Conservation (phyloP, 768 basidiomycete species). For the Podaxis pistillaris region DNA sequence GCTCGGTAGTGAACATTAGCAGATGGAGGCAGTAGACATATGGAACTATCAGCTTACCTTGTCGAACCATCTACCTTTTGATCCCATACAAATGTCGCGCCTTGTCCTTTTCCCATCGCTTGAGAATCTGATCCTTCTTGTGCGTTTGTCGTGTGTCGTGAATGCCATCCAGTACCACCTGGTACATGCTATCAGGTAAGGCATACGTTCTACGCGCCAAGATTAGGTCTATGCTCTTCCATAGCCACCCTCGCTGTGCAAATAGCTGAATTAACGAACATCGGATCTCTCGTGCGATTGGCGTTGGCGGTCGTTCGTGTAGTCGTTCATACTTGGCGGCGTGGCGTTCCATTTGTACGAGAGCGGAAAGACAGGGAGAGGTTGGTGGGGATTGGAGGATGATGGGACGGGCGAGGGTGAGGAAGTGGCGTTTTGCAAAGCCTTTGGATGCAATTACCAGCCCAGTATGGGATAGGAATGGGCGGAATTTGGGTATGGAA, state of each 20-base stretch:
- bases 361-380: not conserved
- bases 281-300: not conserved
- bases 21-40: not conserved
- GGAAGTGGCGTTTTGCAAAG: not conserved
- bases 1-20: conserved; percentile 37
- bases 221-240: not conserved
- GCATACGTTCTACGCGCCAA: not conserved
- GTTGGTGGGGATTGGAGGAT: not conserved
- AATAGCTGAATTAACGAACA: conserved; percentile 4
- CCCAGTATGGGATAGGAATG: not conserved
- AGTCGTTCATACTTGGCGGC: not conserved
- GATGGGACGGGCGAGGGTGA: conserved; percentile 3
- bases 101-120: conserved; percentile 6
- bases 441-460: not conserved
- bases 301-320: not conserved
- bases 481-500: not conserved
- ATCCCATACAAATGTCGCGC: not conserved
- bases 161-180: not conserved
- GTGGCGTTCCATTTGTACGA: not conserved
- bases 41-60: not conserved
- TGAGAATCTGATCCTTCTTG: not conserved
- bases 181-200: not conserved
- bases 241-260: not conserved
- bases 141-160: not conserved
- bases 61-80: not conserved